Evolutionary conservation across 768 basidiomycete species (phyloP), one percentile per base, ranked within the genome.

Genomic region (Scleroderma bovista): DNA sequence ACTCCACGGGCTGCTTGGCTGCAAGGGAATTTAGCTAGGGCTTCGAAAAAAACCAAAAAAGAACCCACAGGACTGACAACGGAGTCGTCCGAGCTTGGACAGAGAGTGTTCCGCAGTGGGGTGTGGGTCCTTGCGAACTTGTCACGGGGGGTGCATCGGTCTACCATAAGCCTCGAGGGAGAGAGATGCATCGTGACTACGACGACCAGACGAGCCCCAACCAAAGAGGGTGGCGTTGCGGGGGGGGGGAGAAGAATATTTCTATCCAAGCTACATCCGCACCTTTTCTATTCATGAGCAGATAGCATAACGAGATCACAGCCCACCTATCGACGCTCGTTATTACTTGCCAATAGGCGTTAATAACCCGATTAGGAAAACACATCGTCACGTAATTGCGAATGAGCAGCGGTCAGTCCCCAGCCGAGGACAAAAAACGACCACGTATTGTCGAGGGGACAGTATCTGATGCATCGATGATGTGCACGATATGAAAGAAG

Each of bases 121-220:
- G 67, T 26, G 17, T 67, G 63, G 2, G 67, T 67, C 50, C 59
- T 50, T 22, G 65, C 65, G 53, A 65, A 67, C 58, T 57, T 65
- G 45, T 36, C 34, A n/a, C 34, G 34, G 12, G 34, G 65, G 1
- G 65, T 69, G 36, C 65, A 67, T 52, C 65, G 65, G 50, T 67
- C 65, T 38, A 67, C 60, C 34, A 67, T 54, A 32, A 64, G 62
- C 50, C 65, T 58, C 16, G 67, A 51, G 24, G 62, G 16, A 22
- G 45, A 59, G 47, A 58, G 15, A 50, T 63, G 59, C 55, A 56
- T 56, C 7, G 34, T 17, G 6, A 43, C 23, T 55, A 43, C 44
- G 4, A 43, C 23, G 57, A 43, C 44, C 46, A 37, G 34, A 37
- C 44, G 38, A 36, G 42, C 37, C 34, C 4, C 34, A 33, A 34